These are phyloP conservation scores for Metschnikowia borealis DNA, from an alignment of 805 yeast genomes.

Conservation along the genomic window DNA sequence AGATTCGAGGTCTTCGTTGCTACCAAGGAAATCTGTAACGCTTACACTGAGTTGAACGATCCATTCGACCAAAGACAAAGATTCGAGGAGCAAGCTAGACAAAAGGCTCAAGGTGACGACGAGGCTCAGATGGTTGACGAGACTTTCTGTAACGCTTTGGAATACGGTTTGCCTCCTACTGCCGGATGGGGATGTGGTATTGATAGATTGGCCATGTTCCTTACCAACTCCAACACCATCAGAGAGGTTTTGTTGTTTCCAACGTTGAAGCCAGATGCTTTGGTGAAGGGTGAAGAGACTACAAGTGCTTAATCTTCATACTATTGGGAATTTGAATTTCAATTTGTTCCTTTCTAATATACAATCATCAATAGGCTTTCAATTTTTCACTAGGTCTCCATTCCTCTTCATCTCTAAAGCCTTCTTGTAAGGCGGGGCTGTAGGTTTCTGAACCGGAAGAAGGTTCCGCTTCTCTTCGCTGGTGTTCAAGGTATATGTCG, in stretches of 20 bases:
- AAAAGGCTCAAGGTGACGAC: conserved; percentile 98
- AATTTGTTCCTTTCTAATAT: background rate
- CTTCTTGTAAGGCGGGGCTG: conserved; percentile 93
- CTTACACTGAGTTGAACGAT: conserved; percentile 97
- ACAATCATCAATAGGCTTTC: background rate
- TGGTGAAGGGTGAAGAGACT: conserved; percentile 34
- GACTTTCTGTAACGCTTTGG: conserved; percentile 95
- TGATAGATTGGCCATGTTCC: conserved; percentile 96
- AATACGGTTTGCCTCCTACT: conserved; percentile 98
- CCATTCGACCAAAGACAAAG: conserved; percentile 97
- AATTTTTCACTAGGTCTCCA: conserved; percentile 42
- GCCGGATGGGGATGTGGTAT: conserved; percentile 99
- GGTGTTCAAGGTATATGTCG: conserved; percentile 67
- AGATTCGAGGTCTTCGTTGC: conserved; percentile 98
- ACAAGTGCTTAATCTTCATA: conserved; percentile 9
- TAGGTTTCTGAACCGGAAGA: conserved; percentile 93
- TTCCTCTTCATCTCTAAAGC: conserved; percentile 84
- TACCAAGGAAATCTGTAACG: conserved; percentile 96
- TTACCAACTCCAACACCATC: conserved; percentile 92
- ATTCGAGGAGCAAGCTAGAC: conserved; percentile 98
- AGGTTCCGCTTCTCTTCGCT: conserved; percentile 45
- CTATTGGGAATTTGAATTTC: background rate
- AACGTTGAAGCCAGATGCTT: conserved; percentile 89
- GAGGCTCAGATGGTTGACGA: conserved; percentile 97
- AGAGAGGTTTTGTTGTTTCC: conserved; percentile 98